A percentile compares a stretch with the other conserved stretches of the same genome.
These are phyloP conservation scores for Leucocoprinus leucothites DNA, from an alignment of 768 basidiomycete species.

Conservation along the genomic window DNA sequence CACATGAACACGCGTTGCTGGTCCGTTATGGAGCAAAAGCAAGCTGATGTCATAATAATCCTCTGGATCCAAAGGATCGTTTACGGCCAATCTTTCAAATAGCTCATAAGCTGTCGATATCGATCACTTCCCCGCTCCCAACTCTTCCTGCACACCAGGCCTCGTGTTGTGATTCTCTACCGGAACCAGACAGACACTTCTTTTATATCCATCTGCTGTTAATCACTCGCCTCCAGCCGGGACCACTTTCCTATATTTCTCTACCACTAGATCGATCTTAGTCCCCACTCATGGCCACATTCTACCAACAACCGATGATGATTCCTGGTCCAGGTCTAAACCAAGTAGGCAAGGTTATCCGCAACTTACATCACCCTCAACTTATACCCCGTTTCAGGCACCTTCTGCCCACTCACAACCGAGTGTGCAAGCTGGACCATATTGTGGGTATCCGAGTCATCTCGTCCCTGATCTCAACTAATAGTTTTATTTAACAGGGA, in stretches of 20 bases:
- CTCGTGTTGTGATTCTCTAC: too few species aligned
- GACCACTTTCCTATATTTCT: neutral
- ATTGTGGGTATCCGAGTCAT: conserved; percentile 38
- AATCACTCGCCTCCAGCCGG: neutral
- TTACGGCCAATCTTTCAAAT: neutral
- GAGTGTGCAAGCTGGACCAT: conserved; percentile 45
- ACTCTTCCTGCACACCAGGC: too few species aligned
- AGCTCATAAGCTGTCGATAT: too few species aligned
- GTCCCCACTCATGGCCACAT: conserved; percentile 32
- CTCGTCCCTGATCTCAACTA: conserved; percentile 2
- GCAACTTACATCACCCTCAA: neutral
- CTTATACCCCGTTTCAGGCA: conserved; percentile 25
- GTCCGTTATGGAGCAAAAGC: too few species aligned
- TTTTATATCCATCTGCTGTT: neutral
- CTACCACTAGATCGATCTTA: neutral
- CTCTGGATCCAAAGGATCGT: neutral
- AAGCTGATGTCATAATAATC: neutral
- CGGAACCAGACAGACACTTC: too few species aligned
- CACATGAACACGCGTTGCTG: neutral
- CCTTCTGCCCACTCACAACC: conserved; percentile 43
- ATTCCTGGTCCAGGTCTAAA: conserved; percentile 49
- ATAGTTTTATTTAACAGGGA: conserved; percentile 40
- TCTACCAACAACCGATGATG: conserved; percentile 35
- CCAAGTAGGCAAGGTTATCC: conserved; percentile 24
- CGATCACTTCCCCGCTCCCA: neutral